Conservation (phyloP, 2,329 filamentous ascomycete species). For the Paraphaeosphaeria sporulosa region DNA sequence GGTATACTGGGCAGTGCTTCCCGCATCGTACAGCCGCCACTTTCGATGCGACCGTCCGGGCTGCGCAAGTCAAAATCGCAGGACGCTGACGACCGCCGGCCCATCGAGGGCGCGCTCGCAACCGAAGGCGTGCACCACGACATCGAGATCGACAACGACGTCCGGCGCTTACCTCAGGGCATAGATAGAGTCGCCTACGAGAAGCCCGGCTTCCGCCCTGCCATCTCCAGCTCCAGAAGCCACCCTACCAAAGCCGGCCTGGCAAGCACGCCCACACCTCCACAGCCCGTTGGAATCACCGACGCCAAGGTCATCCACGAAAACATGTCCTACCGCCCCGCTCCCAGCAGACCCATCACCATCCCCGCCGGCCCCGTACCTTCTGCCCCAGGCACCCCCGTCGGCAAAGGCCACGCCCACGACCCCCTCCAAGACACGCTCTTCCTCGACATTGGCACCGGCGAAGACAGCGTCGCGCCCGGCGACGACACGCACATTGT, state of each 20-base stretch:
- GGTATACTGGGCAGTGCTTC: slow-evolving; percentile 67
- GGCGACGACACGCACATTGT: slow-evolving; percentile 60
- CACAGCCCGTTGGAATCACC: slow-evolving; percentile 20
- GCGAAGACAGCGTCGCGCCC: slow-evolving; percentile 54
- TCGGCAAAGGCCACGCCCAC: slow-evolving; percentile 66
- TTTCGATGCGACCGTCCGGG: slow-evolving; percentile 56
- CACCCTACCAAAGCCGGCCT: slow-evolving; percentile 16
- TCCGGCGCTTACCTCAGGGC: slow-evolving; percentile 25
- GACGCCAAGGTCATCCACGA: slow-evolving; percentile 42
- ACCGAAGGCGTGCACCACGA: slow-evolving; percentile 63
- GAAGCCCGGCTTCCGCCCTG: slow-evolving; percentile 26
- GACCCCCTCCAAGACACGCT: slow-evolving; percentile 70
- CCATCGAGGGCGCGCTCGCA: slow-evolving; percentile 59
- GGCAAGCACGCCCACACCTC: slow-evolving; percentile 29
- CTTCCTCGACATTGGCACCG: slow-evolving; percentile 79
- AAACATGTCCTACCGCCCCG: slow-evolving; percentile 42
- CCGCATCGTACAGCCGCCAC: slow-evolving; percentile 65
- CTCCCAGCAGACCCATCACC: slow-evolving; percentile 30
- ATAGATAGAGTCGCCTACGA: slow-evolving; percentile 31
- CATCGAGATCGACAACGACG: slow-evolving; percentile 46
- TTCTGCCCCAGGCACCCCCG: slow-evolving; percentile 39
- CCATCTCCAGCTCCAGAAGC: slow-evolving; percentile 15
- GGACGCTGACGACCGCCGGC: slow-evolving; percentile 59
- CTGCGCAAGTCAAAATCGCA: slow-evolving; percentile 58
- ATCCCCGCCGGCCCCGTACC: slow-evolving; percentile 22